Percentiles rank a stretch among this genome's conserved stretches.
These are phyloP conservation scores for Wickerhamiella allomyrinae DNA, from an alignment of 805 yeast genomes.

Conservation along the genomic window DNA sequence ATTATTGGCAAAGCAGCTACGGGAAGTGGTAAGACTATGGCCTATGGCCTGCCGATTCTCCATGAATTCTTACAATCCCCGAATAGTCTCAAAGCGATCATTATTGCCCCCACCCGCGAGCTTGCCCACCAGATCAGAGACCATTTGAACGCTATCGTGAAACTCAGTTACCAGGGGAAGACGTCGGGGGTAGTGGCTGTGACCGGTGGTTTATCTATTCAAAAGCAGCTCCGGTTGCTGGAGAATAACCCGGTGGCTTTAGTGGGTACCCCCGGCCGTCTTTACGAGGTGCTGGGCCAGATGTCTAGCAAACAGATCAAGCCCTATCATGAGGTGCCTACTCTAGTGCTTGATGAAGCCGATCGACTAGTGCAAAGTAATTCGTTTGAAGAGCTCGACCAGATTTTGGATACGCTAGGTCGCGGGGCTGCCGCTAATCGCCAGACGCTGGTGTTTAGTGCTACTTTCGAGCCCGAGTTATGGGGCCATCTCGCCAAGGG, in stretches of 20 bases:
- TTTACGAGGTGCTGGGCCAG: constrained; percentile 51
- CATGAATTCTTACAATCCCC: constrained; percentile 36
- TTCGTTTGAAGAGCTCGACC: constrained; percentile 85
- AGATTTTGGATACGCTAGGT: constrained; percentile 51
- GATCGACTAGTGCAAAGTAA: constrained; percentile 91
- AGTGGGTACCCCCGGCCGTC: constrained; percentile 93
- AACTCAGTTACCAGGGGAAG: constrained; percentile 1
- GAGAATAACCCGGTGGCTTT: constrained; percentile 56
- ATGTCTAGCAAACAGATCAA: constrained; percentile 26
- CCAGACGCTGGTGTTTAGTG: constrained; percentile 90
- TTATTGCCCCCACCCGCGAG: constrained; percentile 93
- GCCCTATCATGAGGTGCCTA: constrained; percentile 32
- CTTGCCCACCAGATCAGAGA: constrained; percentile 84
- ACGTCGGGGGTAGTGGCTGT: constrained; percentile 49
- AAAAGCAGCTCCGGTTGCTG: constrained; percentile 76
- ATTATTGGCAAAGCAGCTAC: constrained; percentile 93
- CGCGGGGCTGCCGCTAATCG: constrained; percentile 32
- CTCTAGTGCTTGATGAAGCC: constrained; percentile 81
- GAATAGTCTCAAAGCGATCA: constrained; percentile 35
- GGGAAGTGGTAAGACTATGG: constrained; percentile 94
- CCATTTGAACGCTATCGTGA: constrained; percentile 40
- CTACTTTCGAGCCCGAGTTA: constrained; percentile 75
- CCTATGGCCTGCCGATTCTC: constrained; percentile 84
- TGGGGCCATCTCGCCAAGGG: constrained; percentile 54
- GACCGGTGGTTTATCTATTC: constrained; percentile 92